Percentiles rank a stretch among this genome's conserved stretches.
Conservation (phyloP, 768 basidiomycete species). For the Serendipita sp. region DNA sequence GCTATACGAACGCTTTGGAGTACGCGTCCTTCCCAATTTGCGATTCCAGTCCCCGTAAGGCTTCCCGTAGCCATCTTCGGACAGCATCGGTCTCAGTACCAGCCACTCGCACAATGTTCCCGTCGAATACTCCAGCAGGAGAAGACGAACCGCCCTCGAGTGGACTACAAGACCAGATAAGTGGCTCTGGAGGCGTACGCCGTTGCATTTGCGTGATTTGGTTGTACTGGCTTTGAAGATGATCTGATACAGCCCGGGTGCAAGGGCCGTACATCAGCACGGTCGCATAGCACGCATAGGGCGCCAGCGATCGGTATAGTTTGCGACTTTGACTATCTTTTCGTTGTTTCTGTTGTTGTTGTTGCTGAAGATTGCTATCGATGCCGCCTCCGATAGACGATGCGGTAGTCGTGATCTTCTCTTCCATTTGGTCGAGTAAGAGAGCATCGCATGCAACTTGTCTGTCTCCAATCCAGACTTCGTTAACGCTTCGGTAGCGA, state of each 20-base stretch:
- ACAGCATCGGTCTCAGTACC: conserved; percentile 64
- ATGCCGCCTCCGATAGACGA: not conserved
- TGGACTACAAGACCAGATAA: conserved; percentile 71
- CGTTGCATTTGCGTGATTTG: conserved; percentile 44
- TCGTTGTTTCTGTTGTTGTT: not conserved
- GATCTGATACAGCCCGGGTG: conserved; percentile 28
- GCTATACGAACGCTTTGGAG: conserved; percentile 33
- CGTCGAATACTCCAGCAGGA: conserved; percentile 12
- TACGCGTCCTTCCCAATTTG: conserved; percentile 50
- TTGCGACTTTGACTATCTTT: conserved; percentile 19
- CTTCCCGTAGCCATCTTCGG: conserved; percentile 46
- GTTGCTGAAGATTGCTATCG: conserved; percentile 15
- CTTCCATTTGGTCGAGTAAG: conserved; percentile 40
- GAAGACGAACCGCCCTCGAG: conserved; percentile 20
- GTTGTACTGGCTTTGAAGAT: conserved; percentile 34
- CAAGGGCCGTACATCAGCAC: conserved; percentile 62
- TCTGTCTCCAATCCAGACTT: conserved; percentile 48
- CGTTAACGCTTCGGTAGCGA: conserved; percentile 71
- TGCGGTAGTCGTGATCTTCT: not conserved
- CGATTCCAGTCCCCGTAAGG: conserved; percentile 32
- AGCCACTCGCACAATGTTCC: conserved; percentile 54
- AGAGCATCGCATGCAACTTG: conserved; percentile 61
- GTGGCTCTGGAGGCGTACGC: conserved; percentile 29
- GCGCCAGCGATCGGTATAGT: conserved; percentile 45
- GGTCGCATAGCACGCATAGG: conserved; percentile 84